A percentile compares a stretch with the other conserved stretches of the same genome.
These are phyloP conservation scores for Cnidoscolus chayamansa DNA, from an alignment of 441 rosid genomes.

Conservation along the genomic window DNA sequence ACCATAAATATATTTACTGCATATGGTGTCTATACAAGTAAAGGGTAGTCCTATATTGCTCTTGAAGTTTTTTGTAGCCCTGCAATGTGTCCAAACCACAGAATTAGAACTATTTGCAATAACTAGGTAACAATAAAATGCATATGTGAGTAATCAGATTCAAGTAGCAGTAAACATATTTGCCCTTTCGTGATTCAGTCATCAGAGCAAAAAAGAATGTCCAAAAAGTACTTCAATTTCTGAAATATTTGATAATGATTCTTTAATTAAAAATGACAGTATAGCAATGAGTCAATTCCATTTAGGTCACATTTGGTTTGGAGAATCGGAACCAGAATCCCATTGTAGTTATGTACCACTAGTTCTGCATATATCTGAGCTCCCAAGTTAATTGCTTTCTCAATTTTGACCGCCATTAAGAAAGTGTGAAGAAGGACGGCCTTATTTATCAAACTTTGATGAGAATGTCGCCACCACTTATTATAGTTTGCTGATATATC, in stretches of 20 bases:
- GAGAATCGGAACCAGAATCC: not conserved
- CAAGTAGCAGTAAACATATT: not conserved
- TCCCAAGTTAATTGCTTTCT: not conserved
- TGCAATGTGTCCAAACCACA: not conserved
- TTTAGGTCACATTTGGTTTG: not conserved
- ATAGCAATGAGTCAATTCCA: not conserved
- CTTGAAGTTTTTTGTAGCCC: not conserved
- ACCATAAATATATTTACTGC: conserved; percentile 8
- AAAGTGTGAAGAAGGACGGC: not conserved
- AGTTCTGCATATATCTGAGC: not conserved
- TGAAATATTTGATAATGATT: not conserved
- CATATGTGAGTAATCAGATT: not conserved
- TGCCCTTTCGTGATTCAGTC: not conserved
- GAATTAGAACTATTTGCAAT: not conserved
- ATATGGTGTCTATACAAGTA: not conserved
- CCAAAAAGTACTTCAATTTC: not conserved
- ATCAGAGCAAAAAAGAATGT: not conserved
- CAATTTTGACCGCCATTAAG: not conserved
- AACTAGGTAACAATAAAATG: not conserved
- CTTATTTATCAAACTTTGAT: not conserved
- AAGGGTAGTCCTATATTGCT: not conserved
- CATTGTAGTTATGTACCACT: not conserved
- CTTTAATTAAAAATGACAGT: not conserved
- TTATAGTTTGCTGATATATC: not conserved
- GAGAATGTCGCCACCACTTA: not conserved